Percentiles rank a stretch among this genome's conserved stretches.
These are phyloP conservation scores for Triangularia verruculosa DNA, from an alignment of 2,329 filamentous ascomycete genomes.

Conservation along the genomic window DNA sequence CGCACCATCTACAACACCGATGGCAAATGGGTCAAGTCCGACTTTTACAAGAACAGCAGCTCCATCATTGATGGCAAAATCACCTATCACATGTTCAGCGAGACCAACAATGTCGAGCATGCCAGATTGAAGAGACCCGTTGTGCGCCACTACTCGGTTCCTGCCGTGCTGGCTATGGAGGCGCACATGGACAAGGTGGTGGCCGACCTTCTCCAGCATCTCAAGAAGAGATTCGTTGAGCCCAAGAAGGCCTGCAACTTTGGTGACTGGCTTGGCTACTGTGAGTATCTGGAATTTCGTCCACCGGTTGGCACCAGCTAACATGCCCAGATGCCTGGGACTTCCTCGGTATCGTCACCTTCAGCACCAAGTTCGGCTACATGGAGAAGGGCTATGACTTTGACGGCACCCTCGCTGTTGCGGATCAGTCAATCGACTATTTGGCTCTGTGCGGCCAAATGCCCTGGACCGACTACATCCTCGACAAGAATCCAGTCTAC, in stretches of 20 bases:
- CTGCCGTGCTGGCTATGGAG: slow-evolving; percentile 31
- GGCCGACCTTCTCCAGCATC: slow-evolving; percentile 30
- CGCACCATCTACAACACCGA: slow-evolving; percentile 36
- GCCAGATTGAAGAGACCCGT: slow-evolving; percentile 38
- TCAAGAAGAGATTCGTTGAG: slow-evolving; percentile 33
- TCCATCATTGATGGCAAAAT: slow-evolving; percentile 36
- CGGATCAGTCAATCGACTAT: slow-evolving; percentile 27
- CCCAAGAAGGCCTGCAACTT: slow-evolving; percentile 34
- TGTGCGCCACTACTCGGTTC: slow-evolving; percentile 35
- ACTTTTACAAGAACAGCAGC: slow-evolving; percentile 38
- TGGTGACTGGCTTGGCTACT: slow-evolving; percentile 41
- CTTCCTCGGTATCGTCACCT: slow-evolving; percentile 49
- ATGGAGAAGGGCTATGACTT: slow-evolving; percentile 59
- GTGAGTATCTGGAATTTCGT: slow-evolving; percentile 24
- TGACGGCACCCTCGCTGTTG: slow-evolving; percentile 51
- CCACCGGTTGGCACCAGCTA: not conserved
- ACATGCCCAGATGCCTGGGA: slow-evolving; percentile 36
- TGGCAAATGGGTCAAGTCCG: slow-evolving; percentile 33
- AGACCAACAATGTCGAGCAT: slow-evolving; percentile 34
- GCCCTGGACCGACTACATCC: slow-evolving; percentile 32
- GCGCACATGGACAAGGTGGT: slow-evolving; percentile 34
- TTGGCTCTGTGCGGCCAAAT: slow-evolving; percentile 24
- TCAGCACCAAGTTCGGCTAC: slow-evolving; percentile 59
- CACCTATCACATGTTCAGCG: slow-evolving; percentile 39
- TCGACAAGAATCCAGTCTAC: slow-evolving; percentile 40